Evolutionary conservation across 345 rosid species (phyloP).

Genomic region (Crucihimalaya himalaica): DNA sequence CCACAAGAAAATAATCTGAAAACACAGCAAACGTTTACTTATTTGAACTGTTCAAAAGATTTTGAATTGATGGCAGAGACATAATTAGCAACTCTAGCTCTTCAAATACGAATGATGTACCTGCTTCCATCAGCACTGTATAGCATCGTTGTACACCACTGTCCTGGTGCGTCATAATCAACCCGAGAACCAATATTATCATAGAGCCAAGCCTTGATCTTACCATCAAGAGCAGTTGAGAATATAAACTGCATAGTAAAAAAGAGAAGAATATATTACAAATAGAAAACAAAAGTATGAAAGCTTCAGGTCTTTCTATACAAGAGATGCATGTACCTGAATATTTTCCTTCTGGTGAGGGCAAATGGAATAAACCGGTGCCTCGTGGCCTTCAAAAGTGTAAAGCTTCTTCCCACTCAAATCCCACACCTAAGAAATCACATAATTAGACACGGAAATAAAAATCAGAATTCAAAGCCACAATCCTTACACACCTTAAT

Average conservation of each 20-base stretch:
- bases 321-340: slow-evolving; percentile 38
- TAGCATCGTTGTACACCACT: slow-evolving; percentile 77
- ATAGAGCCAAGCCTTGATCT: slow-evolving; percentile 93
- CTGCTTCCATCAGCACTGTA: slow-evolving; percentile 93
- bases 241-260: slow-evolving; percentile 66
- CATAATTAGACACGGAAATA: neutral
- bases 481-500: slow-evolving; percentile 54
- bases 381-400: slow-evolving; percentile 78
- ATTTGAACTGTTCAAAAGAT: neutral
- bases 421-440: slow-evolving; percentile 61
- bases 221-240: slow-evolving; percentile 88
- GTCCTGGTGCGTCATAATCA: slow-evolving; percentile 92
- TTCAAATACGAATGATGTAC: slow-evolving; percentile 36
- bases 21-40: slow-evolving; percentile 10
- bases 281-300: neutral
- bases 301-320: neutral
- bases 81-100: neutral
- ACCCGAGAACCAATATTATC: slow-evolving; percentile 78
- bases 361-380: slow-evolving; percentile 69
- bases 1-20: slow-evolving; percentile 78
- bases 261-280: neutral
- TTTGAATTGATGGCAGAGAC: neutral
- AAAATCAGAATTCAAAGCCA: neutral
- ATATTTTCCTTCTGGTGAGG: slow-evolving; percentile 62
- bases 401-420: slow-evolving; percentile 51